Conservation (phyloP, 345 rosid species). For the Gossypium stocksii region DNA sequence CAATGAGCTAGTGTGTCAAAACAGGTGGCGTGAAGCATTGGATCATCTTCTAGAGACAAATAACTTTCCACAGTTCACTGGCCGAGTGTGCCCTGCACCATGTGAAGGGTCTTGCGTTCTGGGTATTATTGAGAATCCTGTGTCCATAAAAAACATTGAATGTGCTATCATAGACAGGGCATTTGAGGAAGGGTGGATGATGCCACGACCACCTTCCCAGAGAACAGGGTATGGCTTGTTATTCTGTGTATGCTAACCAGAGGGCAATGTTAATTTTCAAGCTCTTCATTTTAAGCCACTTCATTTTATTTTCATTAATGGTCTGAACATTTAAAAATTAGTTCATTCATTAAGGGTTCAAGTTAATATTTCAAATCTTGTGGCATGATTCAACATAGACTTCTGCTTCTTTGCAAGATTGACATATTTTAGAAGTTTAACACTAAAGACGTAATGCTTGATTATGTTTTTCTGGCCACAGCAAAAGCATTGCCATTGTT, state of each 20-base stretch:
- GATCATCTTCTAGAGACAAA: constrained; percentile 93
- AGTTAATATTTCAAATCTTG: not conserved
- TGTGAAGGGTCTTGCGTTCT: constrained; percentile 99
- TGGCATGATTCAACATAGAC: not conserved
- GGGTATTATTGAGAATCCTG: constrained; percentile 98
- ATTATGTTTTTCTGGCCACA: constrained; percentile 25
- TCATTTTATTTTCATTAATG: not conserved
- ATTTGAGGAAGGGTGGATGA: constrained; percentile 98
- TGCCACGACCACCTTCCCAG: constrained; percentile 75
- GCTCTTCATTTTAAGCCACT: not conserved
- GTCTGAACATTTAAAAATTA: not conserved
- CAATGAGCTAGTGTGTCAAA: constrained; percentile 93
- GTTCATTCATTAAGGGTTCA: not conserved
- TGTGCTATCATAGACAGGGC: constrained; percentile 92
- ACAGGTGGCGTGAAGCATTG: constrained; percentile 98
- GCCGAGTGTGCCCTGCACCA: constrained; percentile 99
- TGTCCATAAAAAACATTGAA: constrained; percentile 89
- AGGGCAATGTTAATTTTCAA: not conserved
- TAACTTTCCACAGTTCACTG: constrained; percentile 98
- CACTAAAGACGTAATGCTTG: not conserved
- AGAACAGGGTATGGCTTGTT: constrained; percentile 72
- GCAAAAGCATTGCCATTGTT: constrained; percentile 77
- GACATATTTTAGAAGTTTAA: not conserved
- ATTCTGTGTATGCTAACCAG: not conserved
- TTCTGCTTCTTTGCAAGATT: not conserved